phyloP scores from a whole-genome alignment of 441 rosid species.

The Populus hybrid region DNA sequence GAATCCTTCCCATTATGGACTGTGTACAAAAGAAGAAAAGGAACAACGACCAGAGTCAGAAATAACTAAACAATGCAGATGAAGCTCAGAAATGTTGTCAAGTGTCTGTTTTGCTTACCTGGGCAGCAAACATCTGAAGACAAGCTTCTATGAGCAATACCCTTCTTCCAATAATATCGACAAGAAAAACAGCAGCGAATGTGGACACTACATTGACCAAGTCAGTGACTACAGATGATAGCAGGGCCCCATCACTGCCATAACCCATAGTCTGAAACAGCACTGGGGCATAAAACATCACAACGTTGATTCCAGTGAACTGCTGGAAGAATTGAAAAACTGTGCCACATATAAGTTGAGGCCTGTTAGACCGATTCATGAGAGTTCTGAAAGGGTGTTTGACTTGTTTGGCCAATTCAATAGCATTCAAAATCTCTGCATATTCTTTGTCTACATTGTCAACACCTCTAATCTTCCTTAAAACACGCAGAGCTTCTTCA shows the following conservation, averaged over 20 bases:
- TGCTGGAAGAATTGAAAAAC: slow-evolving; percentile 65
- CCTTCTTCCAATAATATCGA: slow-evolving; percentile 50
- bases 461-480: slow-evolving; percentile 50
- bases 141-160: slow-evolving; percentile 40
- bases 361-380: slow-evolving; percentile 31
- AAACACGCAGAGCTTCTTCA: slow-evolving; percentile 31
- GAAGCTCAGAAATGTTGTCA: background rate
- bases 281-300: slow-evolving; percentile 82
- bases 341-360: slow-evolving; percentile 48
- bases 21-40: slow-evolving; percentile 3
- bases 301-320: slow-evolving; percentile 69
- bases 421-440: slow-evolving; percentile 42
- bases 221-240: slow-evolving; percentile 55
- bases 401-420: slow-evolving; percentile 34
- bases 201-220: slow-evolving; percentile 41
- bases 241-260: slow-evolving; percentile 40
- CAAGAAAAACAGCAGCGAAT: slow-evolving; percentile 27
- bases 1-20: slow-evolving; percentile 35
- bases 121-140: slow-evolving; percentile 38
- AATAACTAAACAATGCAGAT: background rate
- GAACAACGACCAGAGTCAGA: background rate
- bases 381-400: slow-evolving; percentile 45
- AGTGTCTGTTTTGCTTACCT: slow-evolving; percentile 29
- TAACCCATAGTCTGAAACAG: slow-evolving; percentile 72
- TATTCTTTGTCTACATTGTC: slow-evolving; percentile 43